Conservation (phyloP, 1,139 yeast genomes). For the Yamadazyma atlantica region DNA sequence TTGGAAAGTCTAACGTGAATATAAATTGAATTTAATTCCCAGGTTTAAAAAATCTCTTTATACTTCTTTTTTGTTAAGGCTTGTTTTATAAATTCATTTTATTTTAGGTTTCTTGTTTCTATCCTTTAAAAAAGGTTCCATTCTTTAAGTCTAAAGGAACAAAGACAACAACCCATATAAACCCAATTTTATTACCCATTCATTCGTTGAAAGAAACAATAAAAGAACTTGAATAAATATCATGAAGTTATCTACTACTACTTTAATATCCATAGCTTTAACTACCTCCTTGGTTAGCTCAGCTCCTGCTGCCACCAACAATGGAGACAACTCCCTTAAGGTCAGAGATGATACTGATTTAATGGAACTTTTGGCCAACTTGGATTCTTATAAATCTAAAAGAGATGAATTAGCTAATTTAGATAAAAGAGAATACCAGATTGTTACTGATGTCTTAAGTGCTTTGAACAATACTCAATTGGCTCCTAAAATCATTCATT, state of each 20-base stretch:
- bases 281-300: slow-evolving; percentile 25
- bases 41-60: neutral
- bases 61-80: no score
- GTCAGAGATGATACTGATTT: slow-evolving; percentile 20
- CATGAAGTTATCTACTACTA: slow-evolving; percentile 30
- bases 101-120: neutral
- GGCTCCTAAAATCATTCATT: slow-evolving; percentile 38
- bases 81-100: no score
- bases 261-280: slow-evolving; percentile 30
- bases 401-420: slow-evolving; percentile 31
- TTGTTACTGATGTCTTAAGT: slow-evolving; percentile 43
- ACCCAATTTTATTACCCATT: slow-evolving; percentile 2
- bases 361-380: slow-evolving; percentile 22
- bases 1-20: neutral
- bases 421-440: slow-evolving; percentile 31
- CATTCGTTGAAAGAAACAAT: slow-evolving; percentile 5
- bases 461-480: slow-evolving; percentile 40
- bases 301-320: slow-evolving; percentile 24
- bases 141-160: neutral
- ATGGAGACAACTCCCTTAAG: slow-evolving; percentile 6
- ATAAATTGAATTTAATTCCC: slow-evolving; percentile 3
- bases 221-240: slow-evolving; percentile 1
- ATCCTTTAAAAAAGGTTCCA: no score
- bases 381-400: slow-evolving; percentile 22
- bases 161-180: no score